Percentiles rank a stretch among this genome's conserved stretches.
phyloP scores from a whole-genome alignment of 2,329 filamentous ascomycete species.

The Venturia aucupariae region DNA sequence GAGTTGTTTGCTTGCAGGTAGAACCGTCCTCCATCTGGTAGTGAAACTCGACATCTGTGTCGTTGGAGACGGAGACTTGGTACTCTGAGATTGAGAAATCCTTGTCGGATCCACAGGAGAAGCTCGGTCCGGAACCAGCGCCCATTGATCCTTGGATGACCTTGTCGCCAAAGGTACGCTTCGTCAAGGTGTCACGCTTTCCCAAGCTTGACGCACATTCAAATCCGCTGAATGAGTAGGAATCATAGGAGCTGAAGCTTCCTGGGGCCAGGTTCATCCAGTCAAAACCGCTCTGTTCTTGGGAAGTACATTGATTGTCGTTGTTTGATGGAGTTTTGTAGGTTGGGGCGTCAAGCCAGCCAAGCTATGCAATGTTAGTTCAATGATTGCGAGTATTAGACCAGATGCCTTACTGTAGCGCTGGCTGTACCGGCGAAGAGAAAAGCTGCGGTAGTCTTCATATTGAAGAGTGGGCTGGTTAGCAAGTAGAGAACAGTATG shows the following conservation, averaged over 20 bases:
- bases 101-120: constrained; percentile 48
- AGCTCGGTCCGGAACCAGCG: constrained; percentile 45
- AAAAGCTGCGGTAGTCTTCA: constrained; percentile 8
- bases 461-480: constrained; percentile 16
- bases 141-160: constrained; percentile 36
- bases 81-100: constrained; percentile 68
- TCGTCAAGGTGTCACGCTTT: constrained; percentile 48
- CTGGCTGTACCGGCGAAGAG: constrained; percentile 7
- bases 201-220: constrained; percentile 52
- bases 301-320: constrained; percentile 65
- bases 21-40: constrained; percentile 79
- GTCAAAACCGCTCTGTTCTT: constrained; percentile 62
- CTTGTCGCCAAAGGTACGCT: constrained; percentile 32
- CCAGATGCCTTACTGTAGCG: not conserved
- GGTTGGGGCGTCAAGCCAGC: constrained; percentile 42
- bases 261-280: constrained; percentile 58
- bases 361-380: constrained; percentile 3
- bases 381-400: not conserved
- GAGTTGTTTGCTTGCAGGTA: constrained; percentile 66
- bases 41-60: constrained; percentile 74
- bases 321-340: constrained; percentile 64
- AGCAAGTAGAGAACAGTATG: not conserved
- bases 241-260: constrained; percentile 55
- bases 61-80: constrained; percentile 63
- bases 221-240: constrained; percentile 67